These are phyloP conservation scores for Sclerospora graminicola DNA, from an alignment of 352 stramenopile species.

Conservation along the genomic window DNA sequence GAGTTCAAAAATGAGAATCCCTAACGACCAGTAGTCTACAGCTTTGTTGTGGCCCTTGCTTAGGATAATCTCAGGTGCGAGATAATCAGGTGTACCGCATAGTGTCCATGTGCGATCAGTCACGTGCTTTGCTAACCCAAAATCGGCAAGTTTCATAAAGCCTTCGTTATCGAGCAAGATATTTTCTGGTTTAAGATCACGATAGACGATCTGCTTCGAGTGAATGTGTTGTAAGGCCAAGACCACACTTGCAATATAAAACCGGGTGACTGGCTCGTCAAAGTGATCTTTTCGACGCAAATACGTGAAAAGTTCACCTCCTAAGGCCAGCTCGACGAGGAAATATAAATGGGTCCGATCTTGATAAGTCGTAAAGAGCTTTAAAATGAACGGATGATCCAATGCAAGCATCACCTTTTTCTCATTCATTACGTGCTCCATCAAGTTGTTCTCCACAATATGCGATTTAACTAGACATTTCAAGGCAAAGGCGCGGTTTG, in stretches of 20 bases:
- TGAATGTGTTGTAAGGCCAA: constrained; percentile 89
- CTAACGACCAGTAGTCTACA: constrained; percentile 88
- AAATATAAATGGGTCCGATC: constrained; percentile 88
- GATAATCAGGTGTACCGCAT: constrained; percentile 89
- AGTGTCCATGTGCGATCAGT: constrained; percentile 83
- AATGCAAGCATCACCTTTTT: constrained; percentile 83
- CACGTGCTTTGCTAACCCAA: constrained; percentile 87
- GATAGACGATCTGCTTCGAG: constrained; percentile 83
- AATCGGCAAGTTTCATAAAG: constrained; percentile 88
- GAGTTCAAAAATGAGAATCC: constrained; percentile 87
- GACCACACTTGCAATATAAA: constrained; percentile 86
- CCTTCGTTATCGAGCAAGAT: constrained; percentile 77
- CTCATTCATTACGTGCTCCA: constrained; percentile 89
- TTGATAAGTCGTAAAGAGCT: constrained; percentile 85
- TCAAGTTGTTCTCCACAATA: constrained; percentile 87
- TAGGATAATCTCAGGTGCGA: constrained; percentile 89
- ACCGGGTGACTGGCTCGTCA: constrained; percentile 61
- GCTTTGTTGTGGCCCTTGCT: constrained; percentile 86
- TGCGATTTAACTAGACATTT: constrained; percentile 88
- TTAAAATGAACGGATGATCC: constrained; percentile 88
- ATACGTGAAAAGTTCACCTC: constrained; percentile 90
- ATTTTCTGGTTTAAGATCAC: constrained; percentile 88
- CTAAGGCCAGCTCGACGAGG: constrained; percentile 86
- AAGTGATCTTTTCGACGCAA: constrained; percentile 74
- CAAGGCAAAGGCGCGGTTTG: constrained; percentile 76